A percentile compares a stretch with the other conserved stretches of the same genome.
These are phyloP conservation scores for Globisporangium perplexum DNA, from an alignment of 352 stramenopile genomes.

Conservation along the genomic window DNA sequence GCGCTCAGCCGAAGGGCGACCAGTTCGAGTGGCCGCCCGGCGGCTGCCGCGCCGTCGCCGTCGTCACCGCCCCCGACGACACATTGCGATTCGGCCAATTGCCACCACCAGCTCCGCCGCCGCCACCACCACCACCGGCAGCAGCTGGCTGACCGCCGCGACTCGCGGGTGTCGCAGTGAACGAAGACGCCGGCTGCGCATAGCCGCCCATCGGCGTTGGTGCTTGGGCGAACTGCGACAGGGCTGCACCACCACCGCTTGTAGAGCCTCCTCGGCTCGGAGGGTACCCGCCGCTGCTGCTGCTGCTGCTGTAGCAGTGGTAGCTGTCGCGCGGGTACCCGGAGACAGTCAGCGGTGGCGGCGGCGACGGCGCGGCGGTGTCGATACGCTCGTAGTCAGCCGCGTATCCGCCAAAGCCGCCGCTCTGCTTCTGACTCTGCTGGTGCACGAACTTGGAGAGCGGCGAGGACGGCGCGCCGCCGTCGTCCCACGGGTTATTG, in stretches of 20 bases:
- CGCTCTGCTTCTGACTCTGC: constrained; percentile 23
- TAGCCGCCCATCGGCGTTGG: not conserved
- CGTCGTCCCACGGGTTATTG: constrained; percentile 8
- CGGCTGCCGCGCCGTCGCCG: constrained; percentile 33
- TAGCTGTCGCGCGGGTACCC: not conserved
- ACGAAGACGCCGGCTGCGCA: not conserved
- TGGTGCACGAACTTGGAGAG: constrained; percentile 73
- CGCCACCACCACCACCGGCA: not conserved
- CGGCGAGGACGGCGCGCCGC: constrained; percentile 35
- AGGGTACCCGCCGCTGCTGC: not conserved
- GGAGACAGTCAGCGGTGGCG: not conserved
- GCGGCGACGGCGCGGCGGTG: constrained; percentile 13
- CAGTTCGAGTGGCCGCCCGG: constrained; percentile 62
- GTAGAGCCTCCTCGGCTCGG: not conserved
- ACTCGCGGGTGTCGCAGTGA: constrained; percentile 11
- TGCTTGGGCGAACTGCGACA: constrained; percentile 12
- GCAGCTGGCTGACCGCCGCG: constrained; percentile 5
- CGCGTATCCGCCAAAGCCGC: constrained; percentile 9
- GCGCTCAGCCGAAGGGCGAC: constrained; percentile 31
- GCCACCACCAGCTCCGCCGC: not conserved
- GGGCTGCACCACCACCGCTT: not conserved
- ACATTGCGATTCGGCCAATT: constrained; percentile 5
- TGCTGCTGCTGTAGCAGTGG: not conserved
- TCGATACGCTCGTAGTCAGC: constrained; percentile 17
- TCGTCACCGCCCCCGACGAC: not conserved